Evolutionary conservation across 1,284 basidiomycete species (phyloP), one percentile per base, ranked within the genome.

Genomic region (Fistulina hepatica): DNA sequence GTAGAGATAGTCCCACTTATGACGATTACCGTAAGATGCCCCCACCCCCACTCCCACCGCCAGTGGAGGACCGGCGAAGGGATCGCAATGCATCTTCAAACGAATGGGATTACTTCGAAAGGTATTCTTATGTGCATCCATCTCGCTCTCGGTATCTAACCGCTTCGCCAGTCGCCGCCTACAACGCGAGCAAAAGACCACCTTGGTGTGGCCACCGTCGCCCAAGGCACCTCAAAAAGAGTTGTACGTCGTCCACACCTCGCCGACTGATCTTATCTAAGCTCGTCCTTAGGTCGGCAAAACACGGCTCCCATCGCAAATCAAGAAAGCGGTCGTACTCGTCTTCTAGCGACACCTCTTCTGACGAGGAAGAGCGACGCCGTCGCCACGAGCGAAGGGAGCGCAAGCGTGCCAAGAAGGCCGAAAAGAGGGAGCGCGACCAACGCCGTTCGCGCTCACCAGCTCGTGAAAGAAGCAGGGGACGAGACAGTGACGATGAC

Each of bases 191-290:
- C 64, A 54, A 3, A 76, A 63, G 9, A 69, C 68, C 5, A 55
- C 83, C 2, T 72, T 72, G 46, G 69, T 92, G 34, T 95, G 91
- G 91, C 91, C 91, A 0, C 59, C 75, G 2, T 93, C 90, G 3
- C 91, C 91, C 0, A 81, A 81, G 48, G 72, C 68, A 19, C 71
- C 74, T 37, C 59, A 66, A 36, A 67, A 74, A 20, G 57, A 63
- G 39, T 47, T 71, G 81, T 86, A 61, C 35, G 80, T 67, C 10
- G 26, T 22, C 21, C 24, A 30, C 22, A 12, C 12, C 39, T 35
- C 34, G 11, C 11, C 16, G 27, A 28, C 34, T 15, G 38, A 32
- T 27, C 25, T 4, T 26, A 3, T 17, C 15, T 12, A 20, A 17
- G 24, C 30, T 39, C 31, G 5, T 19, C 23, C 37, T 35, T 15